These are phyloP conservation scores for Podospora sp. DNA, from an alignment of 495 filamentous ascomycete genomes.

Conservation along the genomic window DNA sequence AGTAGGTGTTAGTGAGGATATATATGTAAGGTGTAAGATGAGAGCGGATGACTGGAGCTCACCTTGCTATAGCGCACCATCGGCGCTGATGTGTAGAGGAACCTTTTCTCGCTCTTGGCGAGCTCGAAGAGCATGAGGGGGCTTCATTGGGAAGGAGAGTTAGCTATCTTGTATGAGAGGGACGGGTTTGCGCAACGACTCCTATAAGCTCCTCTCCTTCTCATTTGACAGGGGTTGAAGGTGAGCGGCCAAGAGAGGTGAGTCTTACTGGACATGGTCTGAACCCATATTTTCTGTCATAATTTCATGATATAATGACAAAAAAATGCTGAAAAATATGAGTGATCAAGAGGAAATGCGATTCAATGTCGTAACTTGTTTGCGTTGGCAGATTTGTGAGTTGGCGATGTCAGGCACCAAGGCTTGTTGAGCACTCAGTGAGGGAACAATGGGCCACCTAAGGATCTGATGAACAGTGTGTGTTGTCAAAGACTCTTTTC, in stretches of 20 bases:
- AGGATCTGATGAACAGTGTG: background rate
- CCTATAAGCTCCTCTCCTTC: background rate
- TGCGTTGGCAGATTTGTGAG: background rate
- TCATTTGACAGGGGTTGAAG: background rate
- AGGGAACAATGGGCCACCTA: background rate
- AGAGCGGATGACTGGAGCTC: background rate
- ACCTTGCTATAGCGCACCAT: conserved; percentile 70
- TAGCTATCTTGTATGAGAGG: background rate
- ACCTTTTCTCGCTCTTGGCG: conserved; percentile 53
- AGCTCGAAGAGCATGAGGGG: conserved; percentile 61
- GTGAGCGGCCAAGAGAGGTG: background rate
- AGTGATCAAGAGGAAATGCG: background rate
- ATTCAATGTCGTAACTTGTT: background rate
- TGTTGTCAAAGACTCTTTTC: no score
- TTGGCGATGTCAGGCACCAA: conserved; percentile 2
- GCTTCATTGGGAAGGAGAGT: conserved; percentile 35
- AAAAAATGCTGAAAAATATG: background rate
- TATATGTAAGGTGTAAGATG: background rate
- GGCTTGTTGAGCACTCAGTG: background rate
- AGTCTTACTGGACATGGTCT: conserved; percentile 34
- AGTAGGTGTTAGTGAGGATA: background rate
- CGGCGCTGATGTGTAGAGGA: conserved; percentile 63
- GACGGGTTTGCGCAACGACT: background rate
- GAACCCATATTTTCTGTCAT: conserved; percentile 16
- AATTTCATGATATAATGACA: background rate